Evolutionary conservation across 228 moss, liverwort and hornwort genomes (phyloP), one percentile per base, ranked within the genome.

Genomic region (Sphagnum magellanicum): DNA sequence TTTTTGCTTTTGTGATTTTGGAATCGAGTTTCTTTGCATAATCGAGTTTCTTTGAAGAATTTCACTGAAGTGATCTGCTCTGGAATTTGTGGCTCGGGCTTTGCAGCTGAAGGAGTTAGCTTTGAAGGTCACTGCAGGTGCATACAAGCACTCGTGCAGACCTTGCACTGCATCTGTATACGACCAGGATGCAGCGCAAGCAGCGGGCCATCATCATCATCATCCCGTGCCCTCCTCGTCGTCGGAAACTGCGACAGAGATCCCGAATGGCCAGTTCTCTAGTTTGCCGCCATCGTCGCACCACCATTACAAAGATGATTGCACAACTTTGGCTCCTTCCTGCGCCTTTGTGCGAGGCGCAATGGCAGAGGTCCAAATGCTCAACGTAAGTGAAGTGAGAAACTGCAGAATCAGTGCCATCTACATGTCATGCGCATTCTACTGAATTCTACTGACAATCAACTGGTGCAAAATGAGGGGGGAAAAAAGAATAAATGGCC

Each of bases 61-160:
- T 12, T 3, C 8, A 55, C 55, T 12, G 9, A 55, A 55, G 9
- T 8, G 9, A 55, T 55, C 55, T 8, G 55, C 9, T 55, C 12
- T 55, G 8, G 12, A 12, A 12, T 55, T 8, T 55, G 55, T 12
- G 8, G 55, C 1, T 12, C 8, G 55, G 8, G 55, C 55, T 55
- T 55, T 67, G 51, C 86, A 86, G 86, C 79, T 82, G 4, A 86
- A 86, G 64, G 86, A 73, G 57, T 81, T 86, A 77, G 82, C 86
- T 14, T 69, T 63, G 7, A 86, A 82, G 67, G 63, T 86, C 65
- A 71, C 82, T 6, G 63, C 47, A 16, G 79, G 82, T 77, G 75
- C 75, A 70, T 86, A 81, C 49, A 64, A 71, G 50, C 79, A 82
- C 69, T 64, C 86, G 8, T 82, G 82, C 79, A 86, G 77, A 64